Evolutionary conservation across 306 rosid genomes (phyloP).

Genomic region (Cucurbita argyrosperma): DNA sequence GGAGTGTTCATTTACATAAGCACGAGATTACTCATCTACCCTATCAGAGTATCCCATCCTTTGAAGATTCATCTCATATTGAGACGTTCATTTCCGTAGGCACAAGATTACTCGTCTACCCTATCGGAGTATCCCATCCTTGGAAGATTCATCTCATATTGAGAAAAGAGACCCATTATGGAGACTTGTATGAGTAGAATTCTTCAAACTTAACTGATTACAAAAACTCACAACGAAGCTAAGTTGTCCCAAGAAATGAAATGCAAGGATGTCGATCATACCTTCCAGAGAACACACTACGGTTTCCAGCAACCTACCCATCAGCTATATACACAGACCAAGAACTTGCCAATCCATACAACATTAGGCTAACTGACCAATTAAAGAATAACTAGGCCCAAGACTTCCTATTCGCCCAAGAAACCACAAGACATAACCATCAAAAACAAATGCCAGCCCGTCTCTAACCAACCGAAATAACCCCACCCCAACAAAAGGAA

Average conservation of each 20-base stretch:
- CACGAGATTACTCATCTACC: neutral
- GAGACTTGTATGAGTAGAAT: neutral
- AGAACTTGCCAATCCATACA: neutral
- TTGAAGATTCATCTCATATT: neutral
- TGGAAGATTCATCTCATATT: neutral
- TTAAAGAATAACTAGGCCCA: neutral
- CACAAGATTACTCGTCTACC: neutral
- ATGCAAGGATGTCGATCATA: neutral
- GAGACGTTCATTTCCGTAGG: neutral
- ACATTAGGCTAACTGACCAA: neutral
- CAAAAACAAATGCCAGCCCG: neutral
- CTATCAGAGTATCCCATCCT: neutral
- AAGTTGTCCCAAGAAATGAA: neutral
- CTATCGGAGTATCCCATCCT: neutral
- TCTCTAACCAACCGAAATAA: neutral
- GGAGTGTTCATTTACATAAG: neutral
- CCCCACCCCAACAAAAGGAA: neutral
- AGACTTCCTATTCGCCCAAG: neutral
- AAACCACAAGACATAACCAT: neutral
- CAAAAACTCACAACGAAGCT: neutral
- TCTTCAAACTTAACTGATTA: neutral
- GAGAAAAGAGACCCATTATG: neutral
- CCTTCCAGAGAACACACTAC: neutral
- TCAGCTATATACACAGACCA: slow-evolving; percentile 1
- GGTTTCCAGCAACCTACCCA: neutral